Conservation (phyloP, 345 rosid genomes). For the Arabidopsis suecica region DNA sequence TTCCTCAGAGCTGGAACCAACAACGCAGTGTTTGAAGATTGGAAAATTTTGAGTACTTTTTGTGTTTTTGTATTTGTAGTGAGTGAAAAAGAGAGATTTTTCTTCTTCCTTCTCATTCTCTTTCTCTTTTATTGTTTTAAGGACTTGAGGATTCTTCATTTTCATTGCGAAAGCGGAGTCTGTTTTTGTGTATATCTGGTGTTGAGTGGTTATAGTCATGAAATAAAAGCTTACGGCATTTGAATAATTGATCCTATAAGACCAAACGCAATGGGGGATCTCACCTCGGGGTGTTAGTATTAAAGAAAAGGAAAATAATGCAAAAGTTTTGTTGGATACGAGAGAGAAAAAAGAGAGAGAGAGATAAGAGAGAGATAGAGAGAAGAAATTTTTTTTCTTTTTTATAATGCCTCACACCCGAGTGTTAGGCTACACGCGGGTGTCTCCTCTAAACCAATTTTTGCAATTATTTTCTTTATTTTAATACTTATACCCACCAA, state of each 20-base stretch:
- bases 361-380: too few relatives aligned
- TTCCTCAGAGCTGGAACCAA: constrained; percentile 50
- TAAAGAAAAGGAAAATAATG: too few relatives aligned
- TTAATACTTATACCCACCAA: too few relatives aligned
- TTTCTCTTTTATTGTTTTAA: constrained; percentile 5
- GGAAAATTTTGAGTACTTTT: background rate
- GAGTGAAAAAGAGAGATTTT: constrained; percentile 17
- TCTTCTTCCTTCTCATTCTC: background rate
- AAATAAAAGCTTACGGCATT: constrained; percentile 19
- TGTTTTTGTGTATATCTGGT: constrained; percentile 18
- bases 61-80: constrained; percentile 20
- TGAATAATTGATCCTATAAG: background rate
- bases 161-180: background rate
- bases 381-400: too few relatives aligned
- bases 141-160: constrained; percentile 31
- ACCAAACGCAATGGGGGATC: too few relatives aligned
- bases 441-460: too few relatives aligned
- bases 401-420: too few relatives aligned
- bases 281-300: too few relatives aligned
- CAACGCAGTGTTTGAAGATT: constrained; percentile 36
- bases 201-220: background rate
- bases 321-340: too few relatives aligned
- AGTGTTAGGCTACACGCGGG: too few relatives aligned
- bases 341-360: too few relatives aligned
- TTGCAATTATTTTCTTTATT: too few relatives aligned